Percentiles rank a stretch among this genome's conserved stretches.
These are phyloP conservation scores for Quercus alba DNA, from an alignment of 306 rosid genomes.

Conservation along the genomic window DNA sequence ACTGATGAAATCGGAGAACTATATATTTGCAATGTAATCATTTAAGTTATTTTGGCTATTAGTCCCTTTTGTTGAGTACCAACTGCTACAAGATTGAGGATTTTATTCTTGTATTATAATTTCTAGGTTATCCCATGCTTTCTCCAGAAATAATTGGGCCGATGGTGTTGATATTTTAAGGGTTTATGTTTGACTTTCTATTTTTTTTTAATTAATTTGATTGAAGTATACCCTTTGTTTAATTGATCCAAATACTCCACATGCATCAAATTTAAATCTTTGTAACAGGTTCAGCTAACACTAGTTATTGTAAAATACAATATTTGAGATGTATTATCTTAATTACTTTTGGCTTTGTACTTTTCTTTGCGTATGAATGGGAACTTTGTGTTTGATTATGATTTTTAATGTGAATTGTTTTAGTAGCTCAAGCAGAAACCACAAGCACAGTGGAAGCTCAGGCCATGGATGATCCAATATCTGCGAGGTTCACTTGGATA, in stretches of 20 bases:
- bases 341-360: neutral
- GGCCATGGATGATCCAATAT: constrained; percentile 36
- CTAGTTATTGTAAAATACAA: neutral
- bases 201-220: neutral
- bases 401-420: neutral
- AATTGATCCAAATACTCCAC: neutral
- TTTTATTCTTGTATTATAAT: neutral
- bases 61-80: neutral
- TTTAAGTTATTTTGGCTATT: neutral
- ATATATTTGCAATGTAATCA: too few species aligned
- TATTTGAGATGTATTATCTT: neutral
- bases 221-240: neutral
- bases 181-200: neutral
- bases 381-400: neutral
- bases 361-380: neutral
- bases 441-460: constrained; percentile 26
- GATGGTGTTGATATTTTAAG: neutral
- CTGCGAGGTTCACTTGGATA: constrained; percentile 36
- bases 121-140: neutral
- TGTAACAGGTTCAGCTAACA: neutral
- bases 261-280: neutral
- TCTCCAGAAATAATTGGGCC: neutral
- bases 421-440: constrained; percentile 32
- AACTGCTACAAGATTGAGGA: too few species aligned
- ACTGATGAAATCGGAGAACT: neutral